phyloP scores from a whole-genome alignment of 352 stramenopile genomes.

The Phytophthora pinifolia region DNA sequence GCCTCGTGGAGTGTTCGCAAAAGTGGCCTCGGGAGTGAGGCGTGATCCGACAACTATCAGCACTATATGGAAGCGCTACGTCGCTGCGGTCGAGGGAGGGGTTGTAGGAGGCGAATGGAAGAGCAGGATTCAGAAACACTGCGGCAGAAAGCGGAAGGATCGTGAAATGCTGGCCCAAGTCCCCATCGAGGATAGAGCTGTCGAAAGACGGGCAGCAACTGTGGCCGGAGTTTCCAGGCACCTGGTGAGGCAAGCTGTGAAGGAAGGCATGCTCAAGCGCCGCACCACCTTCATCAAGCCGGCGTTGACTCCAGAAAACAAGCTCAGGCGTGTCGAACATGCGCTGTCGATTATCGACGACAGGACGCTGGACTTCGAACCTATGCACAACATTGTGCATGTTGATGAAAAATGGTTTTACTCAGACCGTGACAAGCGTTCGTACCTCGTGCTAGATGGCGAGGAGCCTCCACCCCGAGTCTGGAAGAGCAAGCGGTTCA shows the following conservation, averaged over 20 bases:
- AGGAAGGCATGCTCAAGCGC: not conserved
- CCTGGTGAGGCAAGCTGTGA: not conserved
- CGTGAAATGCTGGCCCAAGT: not conserved
- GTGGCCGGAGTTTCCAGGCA: not conserved
- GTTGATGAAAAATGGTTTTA: constrained; percentile 16
- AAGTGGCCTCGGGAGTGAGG: too few species aligned
- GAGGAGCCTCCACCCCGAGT: not conserved
- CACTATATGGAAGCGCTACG: not conserved
- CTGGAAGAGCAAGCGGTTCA: constrained; percentile 3
- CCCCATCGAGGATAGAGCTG: constrained; percentile 2
- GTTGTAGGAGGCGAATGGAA: not conserved
- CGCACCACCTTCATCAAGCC: not conserved
- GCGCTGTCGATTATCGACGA: not conserved
- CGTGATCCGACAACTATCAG: too few species aligned
- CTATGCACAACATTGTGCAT: constrained; percentile 8
- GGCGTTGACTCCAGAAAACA: not conserved
- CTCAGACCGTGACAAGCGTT: not conserved
- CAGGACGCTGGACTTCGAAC: not conserved
- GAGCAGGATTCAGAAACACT: not conserved
- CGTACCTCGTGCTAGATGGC: constrained; percentile 1
- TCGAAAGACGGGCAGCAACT: not conserved
- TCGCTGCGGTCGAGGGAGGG: not conserved
- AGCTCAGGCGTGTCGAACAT: not conserved
- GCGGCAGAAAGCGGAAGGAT: not conserved
- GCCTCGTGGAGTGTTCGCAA: too few species aligned